These are phyloP conservation scores for Russula virescens DNA, from an alignment of 768 basidiomycete genomes.

Conservation along the genomic window DNA sequence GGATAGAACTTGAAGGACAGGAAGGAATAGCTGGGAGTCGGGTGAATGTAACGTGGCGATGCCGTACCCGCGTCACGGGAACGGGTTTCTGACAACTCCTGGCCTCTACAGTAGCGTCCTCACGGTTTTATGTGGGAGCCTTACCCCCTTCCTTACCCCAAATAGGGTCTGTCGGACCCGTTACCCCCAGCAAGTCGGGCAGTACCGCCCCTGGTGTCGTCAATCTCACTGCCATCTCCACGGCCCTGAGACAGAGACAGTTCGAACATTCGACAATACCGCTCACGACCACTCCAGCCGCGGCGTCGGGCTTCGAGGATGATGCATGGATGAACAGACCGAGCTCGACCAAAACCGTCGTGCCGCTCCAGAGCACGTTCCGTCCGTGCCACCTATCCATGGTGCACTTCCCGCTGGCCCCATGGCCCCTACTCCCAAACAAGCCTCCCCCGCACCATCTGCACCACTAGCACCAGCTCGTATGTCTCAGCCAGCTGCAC, in stretches of 20 bases:
- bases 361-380: conserved; percentile 35
- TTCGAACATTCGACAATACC: conserved; percentile 65
- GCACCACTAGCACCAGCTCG: conserved; percentile 42
- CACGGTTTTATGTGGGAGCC: no score
- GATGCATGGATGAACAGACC: conserved; percentile 96
- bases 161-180: no score
- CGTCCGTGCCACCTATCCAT: conserved; percentile 41
- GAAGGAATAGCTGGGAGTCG: no score
- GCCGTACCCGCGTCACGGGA: no score
- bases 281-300: conserved; percentile 43
- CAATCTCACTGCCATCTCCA: conserved; percentile 63
- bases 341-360: conserved; percentile 59
- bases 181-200: conserved; percentile 52
- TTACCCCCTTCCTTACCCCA: no score
- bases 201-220: conserved; percentile 48
- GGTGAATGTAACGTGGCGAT: no score
- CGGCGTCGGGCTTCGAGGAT: conserved; percentile 80
- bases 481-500: conserved; percentile 55
- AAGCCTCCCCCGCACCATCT: conserved; percentile 30
- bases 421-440: conserved; percentile 30
- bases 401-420: conserved; percentile 35
- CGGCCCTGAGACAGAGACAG: conserved; percentile 65
- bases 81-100: no score
- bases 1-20: no score
- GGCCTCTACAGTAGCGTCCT: no score